Evolutionary conservation across 192 early-diverging fungal species (phyloP), one percentile per base, ranked within the genome.

Genomic region (Jimgerdemannia flammicorona): DNA sequence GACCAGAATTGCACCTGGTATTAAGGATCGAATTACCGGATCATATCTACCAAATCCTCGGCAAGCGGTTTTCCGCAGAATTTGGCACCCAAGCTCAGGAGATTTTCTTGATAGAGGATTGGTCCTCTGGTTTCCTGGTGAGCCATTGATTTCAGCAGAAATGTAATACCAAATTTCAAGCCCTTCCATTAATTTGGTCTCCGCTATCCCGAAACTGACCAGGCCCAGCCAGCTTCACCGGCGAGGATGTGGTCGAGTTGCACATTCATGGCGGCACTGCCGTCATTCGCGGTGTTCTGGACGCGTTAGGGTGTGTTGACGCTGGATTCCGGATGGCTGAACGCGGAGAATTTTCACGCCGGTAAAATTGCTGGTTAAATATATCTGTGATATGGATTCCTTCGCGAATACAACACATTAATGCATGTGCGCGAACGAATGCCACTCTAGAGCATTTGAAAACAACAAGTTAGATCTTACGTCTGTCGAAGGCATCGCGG

Each of bases 211-310:
- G 39, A 67, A n/a, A 39, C 43, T 41, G 44, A 44, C 44, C 67
- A 86, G 85, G 84, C 3, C 93, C 91, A 0, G 81, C 81, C 14
- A 92, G 91, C 17, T 95, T 87, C 67, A 95, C 93, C 0, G 92
- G 93, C 8, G 91, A 95, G 69, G 91, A 93, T 76, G 86, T 87
- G 64, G 90, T 87, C 4, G 93, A 95, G 72, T 82, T 93, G 49
- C 92, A 95, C 70, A 80, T 90, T 6, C 93, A 95, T 77, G 93
- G 92, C 41, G 92, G 93, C 4, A 85, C 79, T 29, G 91, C 93
- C 0, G 92, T 95, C 3, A 76, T 92, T 17, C 78, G 78, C 70
- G 82, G 89, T 40, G 75, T 92, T 0, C 72, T 93, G 7, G 69
- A 76, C 20, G 89, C 90, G 11, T 78, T 94, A 20, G 79, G 81